These are phyloP conservation scores for Sporothrix schenckii DNA, from an alignment of 2,329 filamentous ascomycete genomes.

Conservation along the genomic window DNA sequence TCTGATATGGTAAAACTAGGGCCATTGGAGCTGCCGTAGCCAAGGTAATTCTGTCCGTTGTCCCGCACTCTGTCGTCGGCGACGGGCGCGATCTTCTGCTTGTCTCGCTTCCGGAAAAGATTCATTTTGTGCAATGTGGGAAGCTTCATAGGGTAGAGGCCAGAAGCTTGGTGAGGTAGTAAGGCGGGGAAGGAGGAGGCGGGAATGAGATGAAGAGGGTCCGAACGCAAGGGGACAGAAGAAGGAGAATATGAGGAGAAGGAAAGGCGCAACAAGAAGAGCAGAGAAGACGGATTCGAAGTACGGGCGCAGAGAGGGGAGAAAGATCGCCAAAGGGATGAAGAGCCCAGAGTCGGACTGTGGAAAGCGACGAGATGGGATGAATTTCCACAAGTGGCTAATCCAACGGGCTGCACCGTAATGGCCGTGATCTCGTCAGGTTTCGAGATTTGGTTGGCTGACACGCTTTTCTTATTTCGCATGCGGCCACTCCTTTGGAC, in stretches of 20 bases:
- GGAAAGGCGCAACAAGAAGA: neutral
- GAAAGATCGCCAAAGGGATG: slow-evolving; percentile 4
- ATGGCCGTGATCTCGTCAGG: neutral
- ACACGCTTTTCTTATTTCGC: neutral
- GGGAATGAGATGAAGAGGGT: neutral
- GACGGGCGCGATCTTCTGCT: slow-evolving; percentile 39
- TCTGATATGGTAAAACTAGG: slow-evolving; percentile 27
- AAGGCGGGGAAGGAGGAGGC: neutral
- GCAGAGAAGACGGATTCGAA: neutral
- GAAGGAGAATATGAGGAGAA: neutral
- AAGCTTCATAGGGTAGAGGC: slow-evolving; percentile 27
- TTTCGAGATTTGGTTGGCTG: slow-evolving; percentile 32
- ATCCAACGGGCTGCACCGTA: slow-evolving; percentile 20
- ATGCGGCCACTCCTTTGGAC: neutral
- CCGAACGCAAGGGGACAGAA: neutral
- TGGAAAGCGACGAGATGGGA: slow-evolving; percentile 21
- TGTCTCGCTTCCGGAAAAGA: slow-evolving; percentile 45
- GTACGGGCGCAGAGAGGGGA: slow-evolving; percentile 2
- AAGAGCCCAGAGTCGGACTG: slow-evolving; percentile 2
- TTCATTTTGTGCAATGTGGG: slow-evolving; percentile 39
- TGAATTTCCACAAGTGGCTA: slow-evolving; percentile 15
- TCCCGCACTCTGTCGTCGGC: slow-evolving; percentile 20
- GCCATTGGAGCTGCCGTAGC: slow-evolving; percentile 36
- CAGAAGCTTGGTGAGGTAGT: slow-evolving; percentile 1
- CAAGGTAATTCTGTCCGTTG: slow-evolving; percentile 36